Evolutionary conservation across 495 filamentous ascomycete genomes (phyloP).

Genomic region (Daldinia decipiens): DNA sequence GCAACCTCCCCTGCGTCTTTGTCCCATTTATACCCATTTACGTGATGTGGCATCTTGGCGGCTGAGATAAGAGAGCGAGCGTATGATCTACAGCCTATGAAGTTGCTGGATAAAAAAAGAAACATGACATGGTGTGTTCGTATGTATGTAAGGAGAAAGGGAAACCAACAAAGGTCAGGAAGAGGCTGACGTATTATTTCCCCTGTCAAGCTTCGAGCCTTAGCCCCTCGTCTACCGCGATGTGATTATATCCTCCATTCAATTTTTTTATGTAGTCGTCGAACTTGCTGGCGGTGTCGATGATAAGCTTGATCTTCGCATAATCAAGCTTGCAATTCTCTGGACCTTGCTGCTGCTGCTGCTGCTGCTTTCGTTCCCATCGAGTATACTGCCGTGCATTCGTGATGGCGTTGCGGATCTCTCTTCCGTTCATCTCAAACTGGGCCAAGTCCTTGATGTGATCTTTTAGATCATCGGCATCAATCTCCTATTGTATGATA

Average conservation of each 20-base stretch:
- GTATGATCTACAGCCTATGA: not conserved
- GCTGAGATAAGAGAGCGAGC: not conserved
- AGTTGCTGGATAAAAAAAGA: not conserved
- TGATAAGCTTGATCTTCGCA: conserved; percentile 35
- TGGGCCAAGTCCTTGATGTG: conserved; percentile 10
- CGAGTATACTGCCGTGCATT: conserved; percentile 49
- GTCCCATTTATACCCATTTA: not conserved
- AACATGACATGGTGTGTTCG: too few relatives aligned
- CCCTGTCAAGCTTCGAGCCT: not conserved
- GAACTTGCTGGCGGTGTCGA: conserved; percentile 35
- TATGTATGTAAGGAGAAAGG: too few relatives aligned
- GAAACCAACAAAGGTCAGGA: not conserved
- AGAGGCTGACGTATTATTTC: not conserved
- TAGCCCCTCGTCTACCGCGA: conserved; percentile 6
- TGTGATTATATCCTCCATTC: conserved; percentile 4
- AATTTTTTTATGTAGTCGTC: conserved; percentile 26
- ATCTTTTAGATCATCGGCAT: conserved; percentile 41
- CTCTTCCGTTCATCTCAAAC: conserved; percentile 54
- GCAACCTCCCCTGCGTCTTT: not conserved
- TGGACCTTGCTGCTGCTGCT: not conserved
- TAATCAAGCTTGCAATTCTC: conserved; percentile 25
- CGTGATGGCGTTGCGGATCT: conserved; percentile 53
- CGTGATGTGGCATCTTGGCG: conserved; percentile 5
- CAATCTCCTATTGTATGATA: conserved; percentile 23
- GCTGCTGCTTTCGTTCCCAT: conserved; percentile 20